phyloP scores from a whole-genome alignment of 1,139 yeast genomes.

The Hansenula sp. region DNA sequence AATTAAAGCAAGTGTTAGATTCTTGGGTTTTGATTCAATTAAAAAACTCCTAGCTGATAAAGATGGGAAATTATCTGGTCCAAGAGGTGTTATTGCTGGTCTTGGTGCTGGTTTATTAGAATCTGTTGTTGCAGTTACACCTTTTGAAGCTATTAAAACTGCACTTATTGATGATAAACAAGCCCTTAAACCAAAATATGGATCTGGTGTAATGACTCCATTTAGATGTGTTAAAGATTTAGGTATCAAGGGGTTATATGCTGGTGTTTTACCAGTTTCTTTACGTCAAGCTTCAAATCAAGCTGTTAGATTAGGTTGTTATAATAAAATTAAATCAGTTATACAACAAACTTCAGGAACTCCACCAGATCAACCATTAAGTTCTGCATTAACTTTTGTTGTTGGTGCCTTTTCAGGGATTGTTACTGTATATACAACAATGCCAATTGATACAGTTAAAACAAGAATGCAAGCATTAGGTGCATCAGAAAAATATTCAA shows the following conservation, averaged over 20 bases:
- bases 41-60: constrained; percentile 73
- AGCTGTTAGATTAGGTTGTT: constrained; percentile 90
- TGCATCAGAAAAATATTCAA: constrained; percentile 62
- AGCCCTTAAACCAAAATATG: constrained; percentile 70
- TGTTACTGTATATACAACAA: constrained; percentile 90
- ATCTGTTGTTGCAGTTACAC: constrained; percentile 90
- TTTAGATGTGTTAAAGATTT: constrained; percentile 63
- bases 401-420: constrained; percentile 93
- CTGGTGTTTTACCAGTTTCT: constrained; percentile 90
- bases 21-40: constrained; percentile 87
- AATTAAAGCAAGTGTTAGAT: constrained; percentile 90
- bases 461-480: constrained; percentile 96
- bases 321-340: constrained; percentile 79
- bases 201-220: constrained; percentile 31
- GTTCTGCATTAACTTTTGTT: constrained; percentile 74
- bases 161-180: constrained; percentile 93
- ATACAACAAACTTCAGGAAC: constrained; percentile 69
- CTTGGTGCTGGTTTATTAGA: constrained; percentile 94
- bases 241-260: constrained; percentile 80
- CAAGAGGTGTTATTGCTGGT: constrained; percentile 92
- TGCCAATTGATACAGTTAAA: constrained; percentile 97
- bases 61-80: constrained; percentile 82
- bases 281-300: constrained; percentile 95
- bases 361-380: constrained; percentile 68
- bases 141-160: constrained; percentile 94